Percentiles rank a stretch among this genome's conserved stretches.
Evolutionary conservation across 192 early-diverging fungal genomes (phyloP).

Genomic region (Backusella macrospora): DNA sequence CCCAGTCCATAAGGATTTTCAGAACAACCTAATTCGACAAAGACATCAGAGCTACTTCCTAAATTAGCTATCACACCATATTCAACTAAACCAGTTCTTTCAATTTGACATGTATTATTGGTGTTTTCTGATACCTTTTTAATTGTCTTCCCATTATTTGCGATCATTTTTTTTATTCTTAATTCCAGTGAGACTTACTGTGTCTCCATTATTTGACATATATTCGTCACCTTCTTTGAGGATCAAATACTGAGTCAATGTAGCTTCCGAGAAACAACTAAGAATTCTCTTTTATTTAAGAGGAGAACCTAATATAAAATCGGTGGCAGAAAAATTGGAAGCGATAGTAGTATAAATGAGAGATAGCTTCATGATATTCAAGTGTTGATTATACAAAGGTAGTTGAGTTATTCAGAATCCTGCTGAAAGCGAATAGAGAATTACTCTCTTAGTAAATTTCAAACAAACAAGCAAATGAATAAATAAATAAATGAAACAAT

Average conservation of each 20-base stretch:
- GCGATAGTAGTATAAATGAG: neutral
- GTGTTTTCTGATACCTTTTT: slow-evolving; percentile 34
- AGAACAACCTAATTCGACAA: slow-evolving; percentile 22
- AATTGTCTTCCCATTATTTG: slow-evolving; percentile 29
- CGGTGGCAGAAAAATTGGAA: neutral
- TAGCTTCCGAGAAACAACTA: neutral
- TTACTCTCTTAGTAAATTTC: neutral
- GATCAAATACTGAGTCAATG: slow-evolving; percentile 41
- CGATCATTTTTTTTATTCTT: slow-evolving; percentile 24
- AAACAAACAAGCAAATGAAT: neutral
- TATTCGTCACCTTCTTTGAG: slow-evolving; percentile 41
- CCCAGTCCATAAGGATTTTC: slow-evolving; percentile 34
- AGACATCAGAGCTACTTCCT: neutral
- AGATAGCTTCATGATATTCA: neutral
- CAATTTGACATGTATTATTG: slow-evolving; percentile 43
- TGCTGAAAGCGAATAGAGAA: neutral
- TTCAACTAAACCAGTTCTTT: slow-evolving; percentile 39
- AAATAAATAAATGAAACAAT: no score
- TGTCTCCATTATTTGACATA: slow-evolving; percentile 41
- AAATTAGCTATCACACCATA: slow-evolving; percentile 36
- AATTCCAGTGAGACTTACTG: slow-evolving; percentile 24
- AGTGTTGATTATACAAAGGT: neutral
- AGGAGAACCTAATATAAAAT: neutral
- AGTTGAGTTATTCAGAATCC: no score
- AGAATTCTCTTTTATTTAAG: neutral